Evolutionary conservation across 2,329 filamentous ascomycete genomes (phyloP), one percentile per base, ranked within the genome.

Genomic region (Hypoxylon sp.): DNA sequence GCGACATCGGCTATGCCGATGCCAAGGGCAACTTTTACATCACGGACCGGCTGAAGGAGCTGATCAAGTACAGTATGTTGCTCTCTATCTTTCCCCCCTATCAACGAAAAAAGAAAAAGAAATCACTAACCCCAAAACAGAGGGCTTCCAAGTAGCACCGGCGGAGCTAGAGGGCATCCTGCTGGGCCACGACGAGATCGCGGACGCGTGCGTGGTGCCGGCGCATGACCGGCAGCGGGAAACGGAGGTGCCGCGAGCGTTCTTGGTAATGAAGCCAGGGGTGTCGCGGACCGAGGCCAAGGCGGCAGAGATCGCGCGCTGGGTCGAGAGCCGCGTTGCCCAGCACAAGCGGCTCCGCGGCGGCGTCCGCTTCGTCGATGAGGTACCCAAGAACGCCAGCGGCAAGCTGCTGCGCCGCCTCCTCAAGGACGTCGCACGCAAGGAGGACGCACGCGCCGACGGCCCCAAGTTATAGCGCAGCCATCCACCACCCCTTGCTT

Each of bases 1-100:
- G 93, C 1, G 93, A 97, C 69, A 87, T 97, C 21, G 90, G 91
- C 3, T 87, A 90, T 63, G 85, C 90, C 68, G 91, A 96, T 70
- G 78, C 82, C 41, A 81, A 90, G 46, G 90, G 90, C 24, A 91
- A 96, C 70, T 91, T 96, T 69, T 97, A 88, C 78, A 94, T 97
- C 71, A 96, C 93, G 1, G 93, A 97, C 71, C 88, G 92, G 5
- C 81, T 92, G 29, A 92, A 91, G 78, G 84, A 87, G 72, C 68
- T 87, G 53, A 87, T 87, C 69, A 83, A 83, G 68, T 83, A 83
- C 64, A 83, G 81, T 83, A 70, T 69, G 81, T 73, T n/a, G n/a
- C 17, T 11, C 11, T 26, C 7, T 24, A 11, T 8, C 72, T 41
- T 18, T 42, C 45, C 31, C 23, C 13, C 24, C n/a, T 23, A 20